Conservation (phyloP, 495 filamentous ascomycete genomes). For the Articulospora tetracladia region DNA sequence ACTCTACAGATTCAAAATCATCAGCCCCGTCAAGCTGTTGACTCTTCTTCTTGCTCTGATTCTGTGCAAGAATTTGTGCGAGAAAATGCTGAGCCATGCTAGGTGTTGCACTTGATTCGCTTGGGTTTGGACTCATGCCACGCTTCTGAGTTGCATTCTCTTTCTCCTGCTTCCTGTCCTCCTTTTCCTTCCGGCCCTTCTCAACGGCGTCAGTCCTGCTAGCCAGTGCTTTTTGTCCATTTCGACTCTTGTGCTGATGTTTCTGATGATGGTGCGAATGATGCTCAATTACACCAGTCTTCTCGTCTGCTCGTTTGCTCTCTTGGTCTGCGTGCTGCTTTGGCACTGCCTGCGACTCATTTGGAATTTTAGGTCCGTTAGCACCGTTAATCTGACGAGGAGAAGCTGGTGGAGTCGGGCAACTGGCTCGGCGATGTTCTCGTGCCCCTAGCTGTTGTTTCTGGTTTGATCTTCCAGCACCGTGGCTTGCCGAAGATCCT, state of each 20-base stretch:
- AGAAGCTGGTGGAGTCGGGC: background rate
- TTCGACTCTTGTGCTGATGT: background rate
- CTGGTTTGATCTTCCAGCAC: background rate
- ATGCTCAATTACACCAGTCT: too few species aligned
- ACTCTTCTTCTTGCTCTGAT: background rate
- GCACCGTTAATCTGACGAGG: too few species aligned
- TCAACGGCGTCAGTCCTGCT: background rate
- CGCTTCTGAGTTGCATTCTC: background rate
- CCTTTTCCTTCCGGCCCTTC: too few species aligned
- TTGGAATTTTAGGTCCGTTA: too few species aligned
- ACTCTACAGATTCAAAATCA: background rate
- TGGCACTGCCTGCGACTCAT: too few species aligned
- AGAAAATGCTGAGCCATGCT: background rate
- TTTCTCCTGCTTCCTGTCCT: background rate
- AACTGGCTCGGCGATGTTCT: conserved; percentile 3
- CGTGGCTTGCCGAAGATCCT: background rate
- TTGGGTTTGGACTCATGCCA: background rate
- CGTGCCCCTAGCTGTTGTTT: background rate
- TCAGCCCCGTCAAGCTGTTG: background rate
- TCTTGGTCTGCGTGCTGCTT: too few species aligned
- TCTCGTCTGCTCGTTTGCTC: too few species aligned
- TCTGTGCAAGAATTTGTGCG: background rate
- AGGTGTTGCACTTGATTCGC: background rate
- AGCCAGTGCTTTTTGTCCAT: background rate
- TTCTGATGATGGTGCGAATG: too few species aligned